phyloP scores from a whole-genome alignment of 2,329 filamentous ascomycete genomes.

The Fusarium sarcochroum region DNA sequence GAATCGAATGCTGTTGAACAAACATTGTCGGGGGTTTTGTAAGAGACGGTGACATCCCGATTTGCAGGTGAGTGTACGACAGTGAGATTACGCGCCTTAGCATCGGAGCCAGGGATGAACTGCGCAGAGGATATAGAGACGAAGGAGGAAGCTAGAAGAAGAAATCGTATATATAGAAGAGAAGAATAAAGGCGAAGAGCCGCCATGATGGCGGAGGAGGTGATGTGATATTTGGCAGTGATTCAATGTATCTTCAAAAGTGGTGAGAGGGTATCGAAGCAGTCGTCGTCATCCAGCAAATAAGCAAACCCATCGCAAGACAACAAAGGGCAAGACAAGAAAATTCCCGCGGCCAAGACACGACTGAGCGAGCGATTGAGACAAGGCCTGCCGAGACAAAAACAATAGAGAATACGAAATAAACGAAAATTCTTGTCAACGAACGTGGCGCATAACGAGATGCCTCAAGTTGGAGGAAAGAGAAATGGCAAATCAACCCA shows the following conservation, averaged over 20 bases:
- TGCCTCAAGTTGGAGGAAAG: constrained; percentile 22
- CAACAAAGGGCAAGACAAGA: constrained; percentile 22
- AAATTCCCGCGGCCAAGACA: constrained; percentile 16
- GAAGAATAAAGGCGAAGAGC: constrained; percentile 12
- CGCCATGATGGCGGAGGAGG: constrained; percentile 29
- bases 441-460: constrained; percentile 26
- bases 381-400: constrained; percentile 28
- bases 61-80: constrained; percentile 74
- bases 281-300: constrained; percentile 44
- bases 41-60: constrained; percentile 75
- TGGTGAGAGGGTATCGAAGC: constrained; percentile 35
- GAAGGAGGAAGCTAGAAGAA: constrained; percentile 36
- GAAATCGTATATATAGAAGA: constrained; percentile 24
- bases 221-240: constrained; percentile 3
- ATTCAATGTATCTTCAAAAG: constrained; percentile 10
- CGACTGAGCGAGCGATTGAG: constrained; percentile 14
- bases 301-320: constrained; percentile 33
- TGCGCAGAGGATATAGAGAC: constrained; percentile 49
- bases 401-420: constrained; percentile 3
- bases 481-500: constrained; percentile 12
- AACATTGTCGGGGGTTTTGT: constrained; percentile 72
- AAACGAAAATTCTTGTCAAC: constrained; percentile 28
- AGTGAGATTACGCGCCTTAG: constrained; percentile 60
- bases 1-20: constrained; percentile 75
- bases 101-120: constrained; percentile 51